These are phyloP conservation scores for Calonectria fujianensis DNA, from an alignment of 2,329 filamentous ascomycete species.

Conservation along the genomic window DNA sequence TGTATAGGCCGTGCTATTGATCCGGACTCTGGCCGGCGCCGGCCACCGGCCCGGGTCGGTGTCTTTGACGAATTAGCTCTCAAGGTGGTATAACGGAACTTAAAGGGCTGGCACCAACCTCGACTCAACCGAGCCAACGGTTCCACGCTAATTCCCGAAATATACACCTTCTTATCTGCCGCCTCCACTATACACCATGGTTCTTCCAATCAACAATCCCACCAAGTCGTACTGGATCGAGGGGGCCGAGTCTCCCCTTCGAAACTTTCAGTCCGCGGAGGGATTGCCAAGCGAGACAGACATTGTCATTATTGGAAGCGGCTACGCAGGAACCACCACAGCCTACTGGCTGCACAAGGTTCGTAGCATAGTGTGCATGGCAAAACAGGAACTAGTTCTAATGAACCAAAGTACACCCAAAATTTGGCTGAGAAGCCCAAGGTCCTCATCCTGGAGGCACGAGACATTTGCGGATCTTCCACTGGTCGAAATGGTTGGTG, in stretches of 20 bases:
- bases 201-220: conserved; percentile 39
- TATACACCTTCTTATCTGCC: conserved; percentile 3
- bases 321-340: conserved; percentile 36
- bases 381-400: neutral
- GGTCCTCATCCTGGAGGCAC: conserved; percentile 37
- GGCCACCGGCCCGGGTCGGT: conserved; percentile 29
- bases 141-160: conserved; percentile 6
- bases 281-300: conserved; percentile 30
- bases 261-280: conserved; percentile 33
- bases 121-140: conserved; percentile 11
- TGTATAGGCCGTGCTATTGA: neutral
- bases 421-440: conserved; percentile 16
- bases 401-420: conserved; percentile 14
- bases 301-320: conserved; percentile 38
- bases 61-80: conserved; percentile 8
- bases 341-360: conserved; percentile 42
- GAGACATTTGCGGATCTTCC: conserved; percentile 39
- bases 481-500: conserved; percentile 38
- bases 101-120: conserved; percentile 31
- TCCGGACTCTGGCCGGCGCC: conserved; percentile 7
- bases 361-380: neutral
- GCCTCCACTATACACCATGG: conserved; percentile 21
- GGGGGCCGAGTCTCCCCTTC: conserved; percentile 35
- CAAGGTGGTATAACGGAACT: conserved; percentile 5
- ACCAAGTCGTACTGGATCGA: conserved; percentile 43